Percentiles rank a stretch among this genome's conserved stretches.
Conservation (phyloP, 495 filamentous ascomycete genomes). For the Penicillium chermesinum region DNA sequence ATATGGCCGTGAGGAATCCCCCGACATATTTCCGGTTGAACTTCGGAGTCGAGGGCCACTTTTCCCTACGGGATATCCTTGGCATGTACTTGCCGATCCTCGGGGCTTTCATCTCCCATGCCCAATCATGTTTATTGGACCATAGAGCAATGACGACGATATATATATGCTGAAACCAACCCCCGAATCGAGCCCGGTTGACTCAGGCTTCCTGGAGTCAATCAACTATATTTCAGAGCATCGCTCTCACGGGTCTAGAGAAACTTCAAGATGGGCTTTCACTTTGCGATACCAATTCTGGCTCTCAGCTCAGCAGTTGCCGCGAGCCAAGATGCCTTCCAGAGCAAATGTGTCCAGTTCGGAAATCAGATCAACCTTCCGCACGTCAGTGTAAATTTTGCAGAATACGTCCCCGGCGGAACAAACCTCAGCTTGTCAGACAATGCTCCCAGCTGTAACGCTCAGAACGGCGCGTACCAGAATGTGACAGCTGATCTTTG, state of each 20-base stretch:
- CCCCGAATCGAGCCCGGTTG: background rate
- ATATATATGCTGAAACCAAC: slow-evolving; percentile 1
- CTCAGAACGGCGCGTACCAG: slow-evolving; percentile 39
- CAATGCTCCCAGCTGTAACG: slow-evolving; percentile 39
- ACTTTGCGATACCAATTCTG: slow-evolving; percentile 16
- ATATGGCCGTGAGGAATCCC: no score
- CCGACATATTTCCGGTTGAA: slow-evolving; percentile 10
- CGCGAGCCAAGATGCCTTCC: slow-evolving; percentile 28
- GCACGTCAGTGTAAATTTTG: slow-evolving; percentile 35
- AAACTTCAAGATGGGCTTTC: slow-evolving; percentile 16
- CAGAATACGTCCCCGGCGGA: slow-evolving; percentile 39
- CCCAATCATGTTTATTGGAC: background rate
- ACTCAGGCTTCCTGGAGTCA: background rate
- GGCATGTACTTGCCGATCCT: slow-evolving; percentile 10
- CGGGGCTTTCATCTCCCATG: background rate
- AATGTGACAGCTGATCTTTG: slow-evolving; percentile 46
- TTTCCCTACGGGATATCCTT: slow-evolving; percentile 8
- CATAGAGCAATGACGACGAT: background rate
- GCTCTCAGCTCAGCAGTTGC: slow-evolving; percentile 21
- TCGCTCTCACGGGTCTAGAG: no score
- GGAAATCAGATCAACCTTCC: slow-evolving; percentile 30
- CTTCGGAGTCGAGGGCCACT: slow-evolving; percentile 12
- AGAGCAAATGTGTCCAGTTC: slow-evolving; percentile 28
- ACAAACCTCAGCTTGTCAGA: slow-evolving; percentile 47
- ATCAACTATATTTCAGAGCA: no score